phyloP scores from a whole-genome alignment of 305 asterid species.

The Fraxinus xanthoxyloides region DNA sequence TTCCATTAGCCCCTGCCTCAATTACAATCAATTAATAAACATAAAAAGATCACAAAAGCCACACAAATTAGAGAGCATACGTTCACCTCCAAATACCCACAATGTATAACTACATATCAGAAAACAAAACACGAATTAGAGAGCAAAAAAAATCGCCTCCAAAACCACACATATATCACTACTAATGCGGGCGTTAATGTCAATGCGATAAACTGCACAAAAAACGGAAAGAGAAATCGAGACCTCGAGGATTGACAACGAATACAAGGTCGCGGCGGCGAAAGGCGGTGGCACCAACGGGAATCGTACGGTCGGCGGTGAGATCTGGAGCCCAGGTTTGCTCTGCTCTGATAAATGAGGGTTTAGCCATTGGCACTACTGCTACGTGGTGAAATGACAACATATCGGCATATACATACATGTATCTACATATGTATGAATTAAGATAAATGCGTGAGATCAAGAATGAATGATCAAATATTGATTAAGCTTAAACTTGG shows the following conservation, averaged over 20 bases:
- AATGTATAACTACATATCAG: not conserved
- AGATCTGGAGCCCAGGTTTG: conserved; percentile 60
- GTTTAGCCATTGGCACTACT: conserved; percentile 58
- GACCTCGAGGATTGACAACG: conserved; percentile 85
- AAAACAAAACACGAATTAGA: not conserved
- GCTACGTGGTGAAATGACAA: conserved; percentile 20
- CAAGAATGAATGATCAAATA: not conserved
- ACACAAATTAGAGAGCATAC: not conserved
- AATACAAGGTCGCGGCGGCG: conserved; percentile 82
- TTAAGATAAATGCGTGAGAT: not conserved
- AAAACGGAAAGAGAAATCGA: conserved; percentile 4
- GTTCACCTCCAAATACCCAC: not conserved
- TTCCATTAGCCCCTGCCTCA: conserved; percentile 76
- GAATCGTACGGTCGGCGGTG: conserved; percentile 41
- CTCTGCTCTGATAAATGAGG: conserved; percentile 61
- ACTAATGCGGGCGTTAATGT: not conserved
- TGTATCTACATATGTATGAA: not conserved
- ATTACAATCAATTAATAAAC: not conserved
- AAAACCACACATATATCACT: not conserved
- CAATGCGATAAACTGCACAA: not conserved
- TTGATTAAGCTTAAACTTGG: not conserved
- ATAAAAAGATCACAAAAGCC: not conserved
- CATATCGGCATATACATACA: not conserved
- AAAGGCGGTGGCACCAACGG: conserved; percentile 33
- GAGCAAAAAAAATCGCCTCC: not conserved